Percentiles rank a stretch among this genome's conserved stretches.
Evolutionary conservation across 1,284 basidiomycete species (phyloP).

Genomic region (Ustanciosporium gigantosporum): DNA sequence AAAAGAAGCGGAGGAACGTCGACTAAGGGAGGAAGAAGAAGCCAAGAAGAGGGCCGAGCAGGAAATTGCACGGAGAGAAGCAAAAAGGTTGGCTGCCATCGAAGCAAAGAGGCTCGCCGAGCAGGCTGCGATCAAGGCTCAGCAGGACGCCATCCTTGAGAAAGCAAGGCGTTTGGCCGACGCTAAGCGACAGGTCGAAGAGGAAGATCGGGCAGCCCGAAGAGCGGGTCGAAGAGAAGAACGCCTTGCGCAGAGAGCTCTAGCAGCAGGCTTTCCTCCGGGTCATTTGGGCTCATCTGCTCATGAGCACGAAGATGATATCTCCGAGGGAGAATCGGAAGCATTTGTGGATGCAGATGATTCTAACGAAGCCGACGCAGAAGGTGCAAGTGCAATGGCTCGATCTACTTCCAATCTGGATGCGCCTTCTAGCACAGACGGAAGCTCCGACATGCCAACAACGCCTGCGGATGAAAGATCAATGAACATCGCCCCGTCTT

Average conservation of each 20-base stretch:
- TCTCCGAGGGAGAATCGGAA: slow-evolving; percentile 18
- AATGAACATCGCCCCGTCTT: not conserved
- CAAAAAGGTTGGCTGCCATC: slow-evolving; percentile 29
- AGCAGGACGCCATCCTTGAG: slow-evolving; percentile 24
- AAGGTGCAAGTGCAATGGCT: slow-evolving; percentile 24
- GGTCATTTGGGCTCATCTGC: slow-evolving; percentile 21
- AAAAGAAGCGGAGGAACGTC: slow-evolving; percentile 15
- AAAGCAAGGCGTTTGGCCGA: slow-evolving; percentile 27
- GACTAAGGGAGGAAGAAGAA: slow-evolving; percentile 2
- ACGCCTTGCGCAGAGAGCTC: slow-evolving; percentile 11
- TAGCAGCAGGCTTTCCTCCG: slow-evolving; percentile 19
- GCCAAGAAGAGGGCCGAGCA: slow-evolving; percentile 11
- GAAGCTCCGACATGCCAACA: slow-evolving; percentile 33
- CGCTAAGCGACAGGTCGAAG: slow-evolving; percentile 34
- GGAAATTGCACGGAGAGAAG: slow-evolving; percentile 15
- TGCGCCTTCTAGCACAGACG: slow-evolving; percentile 29
- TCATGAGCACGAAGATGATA: slow-evolving; percentile 13
- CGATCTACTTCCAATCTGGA: slow-evolving; percentile 17
- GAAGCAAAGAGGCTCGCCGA: slow-evolving; percentile 29
- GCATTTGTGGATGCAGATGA: slow-evolving; percentile 24
- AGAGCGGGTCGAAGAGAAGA: slow-evolving; percentile 25
- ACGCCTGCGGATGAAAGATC: slow-evolving; percentile 31
- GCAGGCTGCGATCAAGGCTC: slow-evolving; percentile 18
- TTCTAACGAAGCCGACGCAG: slow-evolving; percentile 6
- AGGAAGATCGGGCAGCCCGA: slow-evolving; percentile 32